Evolutionary conservation across 1,284 basidiomycete species (phyloP).

Genomic region (Melampsora larici-populina): DNA sequence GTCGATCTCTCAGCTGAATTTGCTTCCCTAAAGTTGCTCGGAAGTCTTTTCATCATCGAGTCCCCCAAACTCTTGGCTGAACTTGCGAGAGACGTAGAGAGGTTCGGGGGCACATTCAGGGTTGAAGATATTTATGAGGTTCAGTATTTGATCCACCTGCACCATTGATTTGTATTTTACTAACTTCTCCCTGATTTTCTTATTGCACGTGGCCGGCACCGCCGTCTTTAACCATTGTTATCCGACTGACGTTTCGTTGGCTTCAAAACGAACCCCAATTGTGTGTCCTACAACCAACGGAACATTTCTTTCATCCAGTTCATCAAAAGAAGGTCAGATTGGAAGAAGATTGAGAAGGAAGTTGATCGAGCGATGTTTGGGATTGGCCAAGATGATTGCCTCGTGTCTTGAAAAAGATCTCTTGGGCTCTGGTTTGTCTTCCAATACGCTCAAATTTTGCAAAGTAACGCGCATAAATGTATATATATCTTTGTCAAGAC

Average conservation of each 20-base stretch:
- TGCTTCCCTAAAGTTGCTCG: conserved; percentile 89
- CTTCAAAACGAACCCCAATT: not conserved
- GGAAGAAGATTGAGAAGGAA: conserved; percentile 93
- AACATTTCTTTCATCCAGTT: conserved; percentile 5
- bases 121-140: conserved; percentile 66
- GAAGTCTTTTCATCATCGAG: conserved; percentile 79
- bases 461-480: too few species aligned
- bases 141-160: conserved; percentile 24
- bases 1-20: conserved; percentile 74
- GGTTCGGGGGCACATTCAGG: conserved; percentile 85
- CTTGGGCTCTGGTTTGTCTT: too few species aligned
- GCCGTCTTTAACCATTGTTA: too few species aligned
- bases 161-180: not conserved
- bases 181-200: not conserved
- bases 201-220: not conserved
- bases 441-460: too few species aligned
- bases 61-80: conserved; percentile 77
- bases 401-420: conserved; percentile 57
- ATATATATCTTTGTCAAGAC: too few species aligned
- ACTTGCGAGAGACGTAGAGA: conserved; percentile 86
- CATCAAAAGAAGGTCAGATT: conserved; percentile 70
- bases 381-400: conserved; percentile 83
- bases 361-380: conserved; percentile 92
- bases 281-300: conserved; percentile 60
- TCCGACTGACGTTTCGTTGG: too few species aligned